Base-by-base conservation (phyloP, 441 rosid genomes). In the Gossypium davidsonii region DNA sequence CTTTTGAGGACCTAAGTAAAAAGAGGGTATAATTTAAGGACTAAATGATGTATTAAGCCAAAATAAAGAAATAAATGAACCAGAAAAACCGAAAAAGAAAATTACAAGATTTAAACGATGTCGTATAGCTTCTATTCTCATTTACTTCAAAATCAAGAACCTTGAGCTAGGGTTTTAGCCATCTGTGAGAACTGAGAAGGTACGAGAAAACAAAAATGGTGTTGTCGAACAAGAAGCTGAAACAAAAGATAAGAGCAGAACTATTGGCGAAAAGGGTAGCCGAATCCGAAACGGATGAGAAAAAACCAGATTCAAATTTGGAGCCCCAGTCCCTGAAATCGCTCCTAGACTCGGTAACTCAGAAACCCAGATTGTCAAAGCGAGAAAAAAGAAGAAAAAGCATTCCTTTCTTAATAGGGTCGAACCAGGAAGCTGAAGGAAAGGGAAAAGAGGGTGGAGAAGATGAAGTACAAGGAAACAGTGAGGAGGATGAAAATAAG, bases 221-320 rank as follows among this genome's bases (percentile, higher is more conserved):
- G 69, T 79, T 94, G 23, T 94, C 98, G 26, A 92, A 94, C 85
- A 92, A 88, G 84, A 94, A 92, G 85, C 90, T 94, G 46, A 94
- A 94, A 84, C 94, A 90, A 80, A 87, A 82, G 83, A 77, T 89
- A 15, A 81, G 96, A 52, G 80, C 72, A 72, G 86, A 82, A 25
- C 77, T 85, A 49, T 53, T 87, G 39, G 48, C 84, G 0, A 75
- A 59, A 31, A 61, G 64, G 2, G 79, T 67, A 37, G 25, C 83
- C 11, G 81, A 56, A 71, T 15, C 82, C 56, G 75, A 51, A 31
- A 46, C 67, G 18, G 31, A 58, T 34, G 61, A 68, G 34, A 4
- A 15, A 26, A 42, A 65, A 9, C 52, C 78, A 12, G 81, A 74
- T n/a, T 53, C 77, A 9, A 76, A 75, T 70, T 76, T 73, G 51